Base-by-base conservation (phyloP, 73 alveolate species). In the Urostyla sp. region DNA sequence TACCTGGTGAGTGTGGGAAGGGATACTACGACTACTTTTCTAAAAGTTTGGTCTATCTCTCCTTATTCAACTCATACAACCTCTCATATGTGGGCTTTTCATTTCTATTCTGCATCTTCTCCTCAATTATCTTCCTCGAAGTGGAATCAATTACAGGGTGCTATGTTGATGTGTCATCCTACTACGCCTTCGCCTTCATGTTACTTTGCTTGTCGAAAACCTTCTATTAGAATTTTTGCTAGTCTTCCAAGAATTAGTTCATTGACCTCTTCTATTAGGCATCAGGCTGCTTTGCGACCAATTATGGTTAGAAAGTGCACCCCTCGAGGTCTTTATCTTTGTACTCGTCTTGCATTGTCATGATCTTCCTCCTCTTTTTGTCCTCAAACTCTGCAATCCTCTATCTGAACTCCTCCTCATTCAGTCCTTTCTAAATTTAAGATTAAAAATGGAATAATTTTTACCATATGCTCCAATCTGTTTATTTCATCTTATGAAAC, bases 61-160 rank as follows among this genome's bases (percentile, higher is more conserved):
- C 57, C 23, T 77, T 34, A 38, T 59, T 59, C 18, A 59, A 37
- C 20, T 77, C 45, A 48, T 77, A 77, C 15, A 77, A 59, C 31
- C 88, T 57, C 35, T 77, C 88, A 59, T 77, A 57, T 15, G 80
- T 59, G 18, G 88, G 67, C 44, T 77, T 40, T 0, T 24, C 30
- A 57, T 57, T 50, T 52, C 73, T 35, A 26, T 59, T 67, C 7
- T 8, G 58, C 31, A 45, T 16, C 44, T 59, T 77, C 56, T 35
- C 56, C 69, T 56, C 72, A 16, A 38, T n/a, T 8, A 59, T 77
- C 16, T 7, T 58, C 21, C 37, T 57, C 0, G 80, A 59, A 35
- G 61, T 59, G 72, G 40, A 72, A 52, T 73, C 85, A 13, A 73
- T 51, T 5, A 40, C n/a, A 16, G 85, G 85, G 43, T 73, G 74